Percentiles rank a stretch among this genome's conserved stretches.
Evolutionary conservation across 2,329 filamentous ascomycete genomes (phyloP).

Genomic region (Colletotrichum somersetense): DNA sequence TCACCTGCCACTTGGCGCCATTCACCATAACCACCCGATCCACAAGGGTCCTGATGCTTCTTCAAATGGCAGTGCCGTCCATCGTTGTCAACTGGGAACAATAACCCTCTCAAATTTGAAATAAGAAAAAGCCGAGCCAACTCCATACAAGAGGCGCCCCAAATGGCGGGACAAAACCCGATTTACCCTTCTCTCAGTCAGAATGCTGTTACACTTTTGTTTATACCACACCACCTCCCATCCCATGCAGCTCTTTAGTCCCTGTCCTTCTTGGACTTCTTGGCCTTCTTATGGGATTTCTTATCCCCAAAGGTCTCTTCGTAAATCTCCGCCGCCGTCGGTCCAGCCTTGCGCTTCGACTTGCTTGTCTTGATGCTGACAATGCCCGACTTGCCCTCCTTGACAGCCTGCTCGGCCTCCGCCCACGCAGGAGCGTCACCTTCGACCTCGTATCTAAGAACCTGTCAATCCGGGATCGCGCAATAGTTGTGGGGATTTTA

Average conservation of each 20-base stretch:
- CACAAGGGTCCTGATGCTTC: not conserved
- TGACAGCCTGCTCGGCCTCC: constrained; percentile 82
- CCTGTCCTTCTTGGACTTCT: constrained; percentile 53
- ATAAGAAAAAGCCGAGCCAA: constrained; percentile 24
- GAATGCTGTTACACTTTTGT: constrained; percentile 39
- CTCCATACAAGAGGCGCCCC: constrained; percentile 36
- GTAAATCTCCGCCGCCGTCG: constrained; percentile 71
- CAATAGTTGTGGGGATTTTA: not conserved
- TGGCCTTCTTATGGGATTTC: constrained; percentile 67
- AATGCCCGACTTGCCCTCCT: constrained; percentile 69
- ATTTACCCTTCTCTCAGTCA: constrained; percentile 27
- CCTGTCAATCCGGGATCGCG: constrained; percentile 36
- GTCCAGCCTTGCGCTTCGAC: constrained; percentile 78
- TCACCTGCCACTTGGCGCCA: not conserved
- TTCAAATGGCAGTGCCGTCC: constrained; percentile 7
- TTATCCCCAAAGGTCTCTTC: constrained; percentile 70
- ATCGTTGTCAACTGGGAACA: not conserved
- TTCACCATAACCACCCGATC: not conserved
- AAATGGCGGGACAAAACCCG: constrained; percentile 24
- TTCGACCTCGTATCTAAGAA: constrained; percentile 72
- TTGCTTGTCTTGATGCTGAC: constrained; percentile 88
- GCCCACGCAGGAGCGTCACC: constrained; percentile 72
- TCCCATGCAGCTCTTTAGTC: constrained; percentile 3
- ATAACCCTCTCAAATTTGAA: constrained; percentile 9
- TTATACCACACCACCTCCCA: not conserved